Percentiles rank a stretch among this genome's conserved stretches.
These are phyloP conservation scores for Rhynchospora tenuis DNA, from an alignment of 176 grass and related monocot species.

Conservation along the genomic window DNA sequence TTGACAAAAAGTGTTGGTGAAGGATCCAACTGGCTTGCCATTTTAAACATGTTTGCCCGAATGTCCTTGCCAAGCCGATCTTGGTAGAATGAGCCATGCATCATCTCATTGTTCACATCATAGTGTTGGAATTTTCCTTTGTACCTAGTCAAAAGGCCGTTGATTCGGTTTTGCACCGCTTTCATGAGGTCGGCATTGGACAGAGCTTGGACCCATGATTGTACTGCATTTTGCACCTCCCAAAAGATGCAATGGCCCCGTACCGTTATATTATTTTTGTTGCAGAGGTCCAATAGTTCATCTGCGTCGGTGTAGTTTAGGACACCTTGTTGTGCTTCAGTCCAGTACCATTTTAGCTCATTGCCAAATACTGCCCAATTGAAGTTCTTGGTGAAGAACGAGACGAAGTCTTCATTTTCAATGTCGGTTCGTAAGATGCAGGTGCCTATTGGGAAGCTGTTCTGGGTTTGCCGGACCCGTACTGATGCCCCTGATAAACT, in stretches of 20 bases:
- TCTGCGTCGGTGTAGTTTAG: constrained; percentile 74
- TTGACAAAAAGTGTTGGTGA: constrained; percentile 80
- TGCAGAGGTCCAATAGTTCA: constrained; percentile 70
- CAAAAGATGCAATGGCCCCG: constrained; percentile 95
- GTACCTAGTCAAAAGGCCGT: constrained; percentile 61
- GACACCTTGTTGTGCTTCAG: constrained; percentile 62
- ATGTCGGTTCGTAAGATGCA: constrained; percentile 81
- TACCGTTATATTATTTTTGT: constrained; percentile 50
- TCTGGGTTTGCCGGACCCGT: constrained; percentile 47
- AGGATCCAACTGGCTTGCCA: constrained; percentile 47
- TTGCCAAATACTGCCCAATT: constrained; percentile 93
- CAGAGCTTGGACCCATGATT: constrained; percentile 58
- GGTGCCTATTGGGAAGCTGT: constrained; percentile 80
- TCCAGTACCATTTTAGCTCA: constrained; percentile 98
- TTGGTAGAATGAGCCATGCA: constrained; percentile 88
- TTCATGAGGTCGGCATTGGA: constrained; percentile 40
- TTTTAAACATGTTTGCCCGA: constrained; percentile 60
- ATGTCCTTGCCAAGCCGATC: constrained; percentile 64
- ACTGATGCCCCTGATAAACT: constrained; percentile 27
- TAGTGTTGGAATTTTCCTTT: constrained; percentile 81
- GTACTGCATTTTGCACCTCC: constrained; percentile 57
- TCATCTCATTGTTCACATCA: constrained; percentile 93
- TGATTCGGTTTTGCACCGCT: constrained; percentile 45
- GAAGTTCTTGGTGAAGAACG: constrained; percentile 71
- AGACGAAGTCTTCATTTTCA: constrained; percentile 92